Conservation (phyloP, 805 yeast genomes). For the Saturnispora saitoi region DNA sequence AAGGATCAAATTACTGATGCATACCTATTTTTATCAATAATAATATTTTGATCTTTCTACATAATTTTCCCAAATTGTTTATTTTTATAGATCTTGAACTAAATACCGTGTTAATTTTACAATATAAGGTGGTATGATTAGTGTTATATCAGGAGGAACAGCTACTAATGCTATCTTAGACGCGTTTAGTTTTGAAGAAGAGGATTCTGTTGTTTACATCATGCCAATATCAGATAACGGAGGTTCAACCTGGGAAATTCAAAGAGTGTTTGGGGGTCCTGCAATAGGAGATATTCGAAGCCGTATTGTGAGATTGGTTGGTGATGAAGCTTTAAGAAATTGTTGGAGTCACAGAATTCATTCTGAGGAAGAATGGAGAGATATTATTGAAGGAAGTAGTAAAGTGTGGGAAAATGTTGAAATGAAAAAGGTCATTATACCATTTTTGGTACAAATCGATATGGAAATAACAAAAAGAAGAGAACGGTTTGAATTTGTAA, state of each 20-base stretch:
- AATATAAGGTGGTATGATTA: background rate
- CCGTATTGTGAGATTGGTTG: conserved; percentile 65
- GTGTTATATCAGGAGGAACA: conserved; percentile 67
- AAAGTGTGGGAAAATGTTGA: conserved; percentile 54
- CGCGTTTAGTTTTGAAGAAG: conserved; percentile 35
- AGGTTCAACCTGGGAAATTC: conserved; percentile 85
- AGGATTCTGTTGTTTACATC: conserved; percentile 41
- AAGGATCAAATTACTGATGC: background rate
- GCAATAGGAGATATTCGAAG: conserved; percentile 92
- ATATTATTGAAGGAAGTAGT: conserved; percentile 73
- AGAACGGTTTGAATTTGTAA: conserved; percentile 58
- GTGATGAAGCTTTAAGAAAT: conserved; percentile 29
- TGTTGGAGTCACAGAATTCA: background rate
- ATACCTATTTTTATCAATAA: too few relatives aligned
- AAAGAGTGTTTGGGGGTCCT: conserved; percentile 85
- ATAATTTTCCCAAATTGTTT: background rate
- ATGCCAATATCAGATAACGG: conserved; percentile 90
- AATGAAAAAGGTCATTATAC: conserved; percentile 61
- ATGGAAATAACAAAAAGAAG: conserved; percentile 65
- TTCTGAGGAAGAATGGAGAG: conserved; percentile 51
- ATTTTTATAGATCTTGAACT: background rate
- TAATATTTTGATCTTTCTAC: too few relatives aligned
- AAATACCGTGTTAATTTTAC: background rate
- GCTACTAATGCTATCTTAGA: conserved; percentile 76
- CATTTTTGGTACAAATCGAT: conserved; percentile 72